These are phyloP conservation scores for Boechera stricta DNA, from an alignment of 345 rosid species.

Conservation along the genomic window DNA sequence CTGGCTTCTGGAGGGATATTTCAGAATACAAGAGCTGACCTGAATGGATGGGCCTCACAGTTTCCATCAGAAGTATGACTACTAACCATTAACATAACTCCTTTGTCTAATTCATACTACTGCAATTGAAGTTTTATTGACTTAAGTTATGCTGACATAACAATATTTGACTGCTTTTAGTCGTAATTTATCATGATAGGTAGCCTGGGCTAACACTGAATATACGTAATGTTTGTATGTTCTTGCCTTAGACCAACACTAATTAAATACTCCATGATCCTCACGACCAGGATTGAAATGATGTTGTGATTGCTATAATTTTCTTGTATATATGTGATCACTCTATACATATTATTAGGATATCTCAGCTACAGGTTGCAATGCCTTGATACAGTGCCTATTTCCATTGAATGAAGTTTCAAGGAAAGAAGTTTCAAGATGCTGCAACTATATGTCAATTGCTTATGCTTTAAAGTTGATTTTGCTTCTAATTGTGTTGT, in stretches of 20 bases:
- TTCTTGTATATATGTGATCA: conserved; percentile 3
- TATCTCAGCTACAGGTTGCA: conserved; percentile 32
- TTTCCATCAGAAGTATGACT: conserved; percentile 99
- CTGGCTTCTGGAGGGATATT: conserved; percentile 87
- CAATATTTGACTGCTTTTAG: conserved; percentile 53
- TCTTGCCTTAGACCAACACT: conserved; percentile 30
- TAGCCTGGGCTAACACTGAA: conserved; percentile 51
- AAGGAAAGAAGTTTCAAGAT: neutral
- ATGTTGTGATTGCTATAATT: conserved; percentile 8
- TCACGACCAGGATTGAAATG: conserved; percentile 1
- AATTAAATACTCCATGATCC: conserved; percentile 21
- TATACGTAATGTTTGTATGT: conserved; percentile 17
- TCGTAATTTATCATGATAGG: conserved; percentile 51
- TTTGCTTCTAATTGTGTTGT: conserved; percentile 44
- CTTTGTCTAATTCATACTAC: conserved; percentile 65
- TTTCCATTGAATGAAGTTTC: conserved; percentile 3
- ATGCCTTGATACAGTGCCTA: conserved; percentile 23
- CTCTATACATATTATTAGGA: conserved; percentile 25
- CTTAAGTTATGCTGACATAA: conserved; percentile 57
- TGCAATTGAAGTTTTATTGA: conserved; percentile 60
- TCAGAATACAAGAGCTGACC: conserved; percentile 94
- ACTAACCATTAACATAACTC: conserved; percentile 98
- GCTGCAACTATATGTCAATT: conserved; percentile 4
- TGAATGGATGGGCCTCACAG: conserved; percentile 90
- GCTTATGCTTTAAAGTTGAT: conserved; percentile 13